phyloP scores from a whole-genome alignment of 139 green algal species.

The Diplosphaera chodatii region DNA sequence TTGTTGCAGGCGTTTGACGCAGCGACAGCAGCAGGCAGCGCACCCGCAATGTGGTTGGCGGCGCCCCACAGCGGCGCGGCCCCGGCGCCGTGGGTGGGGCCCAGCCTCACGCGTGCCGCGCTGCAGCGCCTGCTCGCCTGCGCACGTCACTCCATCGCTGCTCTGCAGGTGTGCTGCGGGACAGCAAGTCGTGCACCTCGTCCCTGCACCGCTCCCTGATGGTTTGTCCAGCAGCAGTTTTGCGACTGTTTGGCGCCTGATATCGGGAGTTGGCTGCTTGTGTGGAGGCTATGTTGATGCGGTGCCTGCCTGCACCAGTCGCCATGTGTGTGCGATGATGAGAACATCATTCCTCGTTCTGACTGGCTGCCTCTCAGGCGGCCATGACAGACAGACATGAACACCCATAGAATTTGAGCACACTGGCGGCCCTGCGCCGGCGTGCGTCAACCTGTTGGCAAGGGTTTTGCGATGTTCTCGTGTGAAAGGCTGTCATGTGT shows the following conservation, averaged over 20 bases:
- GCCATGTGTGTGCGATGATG: conserved; percentile 1
- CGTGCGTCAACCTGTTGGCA: no score
- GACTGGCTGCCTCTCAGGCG: not conserved
- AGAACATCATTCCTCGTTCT: not conserved
- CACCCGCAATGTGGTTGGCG: not conserved
- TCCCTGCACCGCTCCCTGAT: no score
- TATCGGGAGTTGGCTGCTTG: no score
- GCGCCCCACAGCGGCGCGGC: conserved; percentile 3
- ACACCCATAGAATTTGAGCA: conserved; percentile 2
- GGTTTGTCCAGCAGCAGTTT: no score
- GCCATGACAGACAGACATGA: conserved; percentile 1
- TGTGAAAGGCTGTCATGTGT: no score
- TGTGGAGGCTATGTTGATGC: no score
- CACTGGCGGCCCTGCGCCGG: not conserved
- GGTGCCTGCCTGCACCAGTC: no score
- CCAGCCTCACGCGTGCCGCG: conserved; percentile 7
- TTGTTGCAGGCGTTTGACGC: not conserved
- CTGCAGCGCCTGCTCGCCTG: conserved; percentile 22
- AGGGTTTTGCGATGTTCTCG: no score
- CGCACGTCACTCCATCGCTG: conserved; percentile 10
- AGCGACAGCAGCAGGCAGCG: conserved; percentile 2
- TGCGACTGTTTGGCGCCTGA: no score
- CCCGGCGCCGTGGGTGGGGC: conserved; percentile 14
- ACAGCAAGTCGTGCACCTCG: no score
- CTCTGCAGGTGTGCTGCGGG: conserved; percentile 9